These are phyloP conservation scores for Pseudisothecium myosuroides DNA, from an alignment of 225 moss, liverwort and hornwort genomes.

Conservation along the genomic window DNA sequence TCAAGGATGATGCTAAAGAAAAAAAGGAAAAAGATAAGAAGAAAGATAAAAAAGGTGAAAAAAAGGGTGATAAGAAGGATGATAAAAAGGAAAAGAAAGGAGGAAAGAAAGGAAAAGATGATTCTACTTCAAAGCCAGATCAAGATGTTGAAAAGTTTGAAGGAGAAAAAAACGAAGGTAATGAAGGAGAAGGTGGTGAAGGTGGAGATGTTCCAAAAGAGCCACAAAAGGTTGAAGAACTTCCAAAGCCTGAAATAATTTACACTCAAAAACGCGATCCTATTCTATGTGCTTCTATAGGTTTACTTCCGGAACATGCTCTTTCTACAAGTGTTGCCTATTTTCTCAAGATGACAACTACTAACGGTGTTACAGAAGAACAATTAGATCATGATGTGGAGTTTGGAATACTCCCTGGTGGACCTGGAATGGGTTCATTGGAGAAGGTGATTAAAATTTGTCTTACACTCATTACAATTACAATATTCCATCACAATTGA, in stretches of 20 bases:
- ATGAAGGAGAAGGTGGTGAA: background rate
- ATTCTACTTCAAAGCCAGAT: background rate
- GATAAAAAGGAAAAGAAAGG: background rate
- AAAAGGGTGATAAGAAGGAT: background rate
- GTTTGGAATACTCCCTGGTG: constrained; percentile 47
- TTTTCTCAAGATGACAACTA: constrained; percentile 41
- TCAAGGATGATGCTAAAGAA: background rate
- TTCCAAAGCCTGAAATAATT: constrained; percentile 27
- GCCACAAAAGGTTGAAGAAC: background rate
- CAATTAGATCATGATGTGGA: constrained; percentile 30
- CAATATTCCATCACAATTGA: no score
- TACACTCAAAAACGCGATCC: background rate
- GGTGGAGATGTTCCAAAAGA: background rate
- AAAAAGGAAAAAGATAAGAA: background rate
- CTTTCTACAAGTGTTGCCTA: constrained; percentile 27
- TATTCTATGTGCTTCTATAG: constrained; percentile 33
- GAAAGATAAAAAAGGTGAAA: background rate
- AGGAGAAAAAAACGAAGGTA: background rate
- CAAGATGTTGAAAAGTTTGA: background rate
- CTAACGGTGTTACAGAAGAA: background rate
- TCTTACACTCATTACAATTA: no score
- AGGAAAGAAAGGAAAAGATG: background rate
- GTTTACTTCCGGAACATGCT: constrained; percentile 13
- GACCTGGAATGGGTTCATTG: constrained; percentile 43
- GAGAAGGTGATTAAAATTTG: constrained; percentile 32